Base-by-base conservation (phyloP, 2,329 filamentous ascomycete species). In the Sporothrix brasiliensis region DNA sequence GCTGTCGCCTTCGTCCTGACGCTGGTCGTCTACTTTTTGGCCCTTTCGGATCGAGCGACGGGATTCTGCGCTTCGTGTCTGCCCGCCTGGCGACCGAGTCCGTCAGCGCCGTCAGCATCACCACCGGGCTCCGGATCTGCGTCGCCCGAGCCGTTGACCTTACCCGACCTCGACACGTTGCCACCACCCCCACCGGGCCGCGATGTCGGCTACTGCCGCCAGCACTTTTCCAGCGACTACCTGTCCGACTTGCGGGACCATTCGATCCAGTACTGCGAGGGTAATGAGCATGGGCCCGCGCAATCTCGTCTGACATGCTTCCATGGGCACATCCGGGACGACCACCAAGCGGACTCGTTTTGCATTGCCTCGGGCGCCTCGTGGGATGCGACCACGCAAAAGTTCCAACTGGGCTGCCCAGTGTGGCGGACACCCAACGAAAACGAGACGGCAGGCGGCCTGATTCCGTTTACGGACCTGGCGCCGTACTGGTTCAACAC, bases 261-360 rank as follows among this genome's bases (percentile, higher is more conserved):
- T 39, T 24, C 52, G 5, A 71, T 73, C 21, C 67, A 74, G 24
- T 74, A 74, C 69, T 74, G 73, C 65, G 53, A 58, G 16, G 11
- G 39, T 2, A 58, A 21, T 30, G 30, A 69, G 30, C 16, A 4
- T 21, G 13, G 13, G 2, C 34, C 24, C 11, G 49, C 71, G 1
- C n/a, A 49, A 10, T 65, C 72, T 21, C 50, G 63, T 0, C 65
- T 74, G 19, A 73, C 70, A 1, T 74, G 73, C 52, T 74, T 74
- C 71, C 73, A 74, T 60, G 71, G 60, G 0, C 70, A 73, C 61
- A 67, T 69, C 10, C 72, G 70, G 13, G 50, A 56, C 41, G 71
- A 72, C 49, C 27, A 21, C 13, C n/a, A 47, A 16, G 68, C 69
- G 44, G 73, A 74, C 68, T 73, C 72, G 13, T 70, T 74, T 11